Percentiles rank a stretch among this genome's conserved stretches.
phyloP scores from a whole-genome alignment of 2,329 filamentous ascomycete genomes.

The Fusarium nelsonii region DNA sequence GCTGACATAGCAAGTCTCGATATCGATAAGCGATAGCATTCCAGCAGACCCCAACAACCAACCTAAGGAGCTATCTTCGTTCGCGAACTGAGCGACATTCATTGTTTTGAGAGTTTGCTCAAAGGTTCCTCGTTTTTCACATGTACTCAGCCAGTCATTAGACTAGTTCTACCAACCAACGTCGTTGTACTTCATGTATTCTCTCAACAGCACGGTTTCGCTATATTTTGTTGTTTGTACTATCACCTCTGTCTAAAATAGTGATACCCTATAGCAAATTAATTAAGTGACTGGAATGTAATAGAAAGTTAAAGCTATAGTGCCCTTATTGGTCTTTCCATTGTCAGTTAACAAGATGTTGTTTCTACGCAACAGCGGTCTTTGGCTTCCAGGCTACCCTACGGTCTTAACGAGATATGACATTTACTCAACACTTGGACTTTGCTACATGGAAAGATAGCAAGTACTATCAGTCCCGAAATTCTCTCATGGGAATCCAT shows the following conservation, averaged over 20 bases:
- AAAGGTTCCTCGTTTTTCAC: too few species aligned
- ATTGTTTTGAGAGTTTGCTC: not conserved
- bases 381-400: not conserved
- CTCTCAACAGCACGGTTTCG: not conserved
- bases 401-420: not conserved
- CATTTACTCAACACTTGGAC: not conserved
- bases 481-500: not conserved
- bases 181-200: too few species aligned
- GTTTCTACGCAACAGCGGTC: not conserved
- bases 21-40: constrained; percentile 3
- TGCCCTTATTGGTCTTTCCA: not conserved
- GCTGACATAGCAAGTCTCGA: constrained; percentile 8
- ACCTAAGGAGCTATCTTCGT: not conserved
- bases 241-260: too few species aligned
- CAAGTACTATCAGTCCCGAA: not conserved
- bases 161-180: too few species aligned
- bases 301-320: constrained; percentile 5
- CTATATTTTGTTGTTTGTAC: not conserved
- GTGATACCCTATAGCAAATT: not conserved
- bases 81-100: too few species aligned
- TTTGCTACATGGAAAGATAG: not conserved
- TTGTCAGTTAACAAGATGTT: not conserved
- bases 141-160: too few species aligned
- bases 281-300: constrained; percentile 32
- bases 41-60: not conserved